phyloP scores from a whole-genome alignment of 768 basidiomycete species.

The Tylopilus plumbeoviolaceoides region DNA sequence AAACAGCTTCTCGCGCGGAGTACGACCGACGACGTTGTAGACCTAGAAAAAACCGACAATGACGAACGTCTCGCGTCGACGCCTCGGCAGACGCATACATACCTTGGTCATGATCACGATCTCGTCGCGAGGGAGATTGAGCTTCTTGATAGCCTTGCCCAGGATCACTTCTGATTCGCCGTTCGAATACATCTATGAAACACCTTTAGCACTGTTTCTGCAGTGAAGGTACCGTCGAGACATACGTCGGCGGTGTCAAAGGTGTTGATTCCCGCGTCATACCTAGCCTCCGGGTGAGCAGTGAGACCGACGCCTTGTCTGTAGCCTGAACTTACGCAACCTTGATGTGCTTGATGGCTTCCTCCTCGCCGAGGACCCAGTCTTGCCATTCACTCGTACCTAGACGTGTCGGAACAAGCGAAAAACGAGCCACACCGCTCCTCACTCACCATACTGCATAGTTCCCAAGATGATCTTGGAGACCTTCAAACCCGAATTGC shows the following conservation, averaged over 20 bases:
- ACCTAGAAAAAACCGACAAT: conserved; percentile 20
- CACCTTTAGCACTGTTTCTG: neutral
- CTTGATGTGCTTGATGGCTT: no score
- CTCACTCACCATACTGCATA: no score
- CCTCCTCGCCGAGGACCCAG: no score
- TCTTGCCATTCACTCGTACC: no score
- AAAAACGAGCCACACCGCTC: no score
- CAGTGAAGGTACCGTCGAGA: conserved; percentile 1
- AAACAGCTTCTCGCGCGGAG: conserved; percentile 8
- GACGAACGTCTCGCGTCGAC: neutral
- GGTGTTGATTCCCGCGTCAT: conserved; percentile 34
- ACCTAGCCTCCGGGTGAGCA: conserved; percentile 14
- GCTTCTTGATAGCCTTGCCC: conserved; percentile 67
- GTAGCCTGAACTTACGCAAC: no score
- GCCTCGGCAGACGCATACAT: neutral
- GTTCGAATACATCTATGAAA: conserved; percentile 55
- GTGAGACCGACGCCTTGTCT: conserved; percentile 23
- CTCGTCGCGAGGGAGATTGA: conserved; percentile 62
- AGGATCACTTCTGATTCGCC: conserved; percentile 63
- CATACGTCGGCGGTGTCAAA: conserved; percentile 33
- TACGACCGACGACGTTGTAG: conserved; percentile 37
- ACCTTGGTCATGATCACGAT: conserved; percentile 80
- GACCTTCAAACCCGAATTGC: no score
- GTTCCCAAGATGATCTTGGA: no score
- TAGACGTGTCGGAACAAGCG: no score